Base-by-base conservation (phyloP, 2,329 filamentous ascomycete species). In the Epichloe scottii region DNA sequence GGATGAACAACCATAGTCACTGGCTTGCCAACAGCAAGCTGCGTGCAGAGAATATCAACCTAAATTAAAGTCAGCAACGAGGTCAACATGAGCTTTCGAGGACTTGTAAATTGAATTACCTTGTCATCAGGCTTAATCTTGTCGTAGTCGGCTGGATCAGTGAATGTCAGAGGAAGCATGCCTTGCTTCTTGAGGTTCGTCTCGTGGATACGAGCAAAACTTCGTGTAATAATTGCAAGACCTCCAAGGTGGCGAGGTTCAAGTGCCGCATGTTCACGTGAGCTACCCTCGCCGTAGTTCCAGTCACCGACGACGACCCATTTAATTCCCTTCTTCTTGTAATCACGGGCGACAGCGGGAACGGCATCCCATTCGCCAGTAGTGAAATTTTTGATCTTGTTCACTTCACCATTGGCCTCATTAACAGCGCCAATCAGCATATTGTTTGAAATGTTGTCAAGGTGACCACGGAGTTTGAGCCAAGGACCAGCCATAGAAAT, bases 111-210 rank as follows among this genome's bases (percentile, higher is more conserved):
- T 19, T 12, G n/a, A 65, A 66, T 60, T 65, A 77, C 83, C 74
- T 85, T 90, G 78, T 95, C 93, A 55, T 93, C 84, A 59, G 89
- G 87, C 68, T 85, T 82, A 71, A 98, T 90, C 81, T 88, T 95
- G 71, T 98, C 93, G 72, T 98, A 98, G 72, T 98, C 93, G 68
- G 85, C 91, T 52, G 91, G 91, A 68, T 97, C 84, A 53, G 82
- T 73, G 76, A 98, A 98, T 63, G 90, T 97, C 59, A 98, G 81
- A 64, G 93, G 93, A 75, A 98, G 87, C 91, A 98, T 96, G 74
- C 93, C 93, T 82, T 98, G 93, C 85, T 98, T 98, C 88, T 98
- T 98, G 77, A 98, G 75, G 82, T 98, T 98, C 78, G 93, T 98
- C 81, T 98, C 93, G 81, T 98, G 93, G 67, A 98, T 98, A 86